Conservation (phyloP, 352 stramenopile genomes). For the Phytophthora citricola region DNA sequence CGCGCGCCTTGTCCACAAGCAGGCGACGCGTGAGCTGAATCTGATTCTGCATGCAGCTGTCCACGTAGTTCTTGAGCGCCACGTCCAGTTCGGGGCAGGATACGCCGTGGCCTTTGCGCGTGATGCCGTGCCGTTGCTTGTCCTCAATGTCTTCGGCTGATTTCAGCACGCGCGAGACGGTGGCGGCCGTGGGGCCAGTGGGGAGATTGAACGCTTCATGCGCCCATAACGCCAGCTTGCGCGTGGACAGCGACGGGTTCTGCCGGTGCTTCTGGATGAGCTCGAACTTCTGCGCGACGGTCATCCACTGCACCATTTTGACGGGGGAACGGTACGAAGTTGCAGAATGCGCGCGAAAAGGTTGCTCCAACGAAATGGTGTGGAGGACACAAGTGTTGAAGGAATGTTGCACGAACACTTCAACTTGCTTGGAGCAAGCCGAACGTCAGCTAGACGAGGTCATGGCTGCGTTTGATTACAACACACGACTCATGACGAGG, state of each 20-base stretch:
- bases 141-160: slow-evolving; percentile 35
- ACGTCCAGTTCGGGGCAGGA: slow-evolving; percentile 31
- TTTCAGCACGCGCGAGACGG: slow-evolving; percentile 38
- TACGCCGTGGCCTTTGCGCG: slow-evolving; percentile 35
- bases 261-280: slow-evolving; percentile 41
- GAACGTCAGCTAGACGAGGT: too few relatives aligned
- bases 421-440: too few relatives aligned
- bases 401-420: slow-evolving; percentile 1
- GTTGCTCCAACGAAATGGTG: slow-evolving; percentile 5
- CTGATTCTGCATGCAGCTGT: slow-evolving; percentile 18
- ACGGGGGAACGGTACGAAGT: slow-evolving; percentile 18
- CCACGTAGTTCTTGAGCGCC: slow-evolving; percentile 30
- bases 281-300: slow-evolving; percentile 40
- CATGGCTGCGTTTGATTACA: too few relatives aligned
- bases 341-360: slow-evolving; percentile 9
- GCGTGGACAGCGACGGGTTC: slow-evolving; percentile 26
- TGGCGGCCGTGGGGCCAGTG: slow-evolving; percentile 22
- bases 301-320: slow-evolving; percentile 47
- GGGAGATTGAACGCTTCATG: slow-evolving; percentile 39
- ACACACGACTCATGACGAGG: too few relatives aligned
- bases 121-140: slow-evolving; percentile 36
- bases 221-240: slow-evolving; percentile 35
- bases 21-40: slow-evolving; percentile 33
- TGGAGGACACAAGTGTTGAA: background rate
- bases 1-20: slow-evolving; percentile 28